Percentiles rank a stretch among this genome's conserved stretches.
These are phyloP conservation scores for Chamaecrista fasciculata DNA, from an alignment of 306 rosid species.

Conservation along the genomic window DNA sequence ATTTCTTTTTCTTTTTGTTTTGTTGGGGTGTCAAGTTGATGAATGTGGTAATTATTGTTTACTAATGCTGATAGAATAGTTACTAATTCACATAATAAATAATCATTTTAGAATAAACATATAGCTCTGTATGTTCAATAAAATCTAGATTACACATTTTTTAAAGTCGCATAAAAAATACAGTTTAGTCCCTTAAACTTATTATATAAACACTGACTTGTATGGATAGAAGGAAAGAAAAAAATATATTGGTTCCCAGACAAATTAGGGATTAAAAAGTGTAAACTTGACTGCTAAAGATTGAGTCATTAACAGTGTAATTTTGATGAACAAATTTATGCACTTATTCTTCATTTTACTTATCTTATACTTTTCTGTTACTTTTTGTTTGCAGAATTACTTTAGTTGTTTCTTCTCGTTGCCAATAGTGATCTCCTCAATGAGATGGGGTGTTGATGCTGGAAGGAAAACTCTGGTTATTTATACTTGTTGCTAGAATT, in stretches of 20 bases:
- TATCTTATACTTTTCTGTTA: background rate
- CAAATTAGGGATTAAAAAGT: no score
- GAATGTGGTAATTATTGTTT: background rate
- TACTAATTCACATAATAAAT: background rate
- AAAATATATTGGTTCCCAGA: no score
- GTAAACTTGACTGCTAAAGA: no score
- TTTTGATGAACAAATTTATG: no score
- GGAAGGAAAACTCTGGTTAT: slow-evolving; percentile 97
- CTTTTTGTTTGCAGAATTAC: slow-evolving; percentile 66
- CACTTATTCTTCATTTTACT: no score
- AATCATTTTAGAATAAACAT: background rate
- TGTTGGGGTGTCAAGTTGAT: background rate
- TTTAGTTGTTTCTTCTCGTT: slow-evolving; percentile 88
- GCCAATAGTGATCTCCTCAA: slow-evolving; percentile 89
- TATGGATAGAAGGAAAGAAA: no score
- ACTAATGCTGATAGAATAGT: background rate
- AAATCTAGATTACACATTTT: no score
- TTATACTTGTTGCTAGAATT: slow-evolving; percentile 33
- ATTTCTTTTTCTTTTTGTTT: background rate
- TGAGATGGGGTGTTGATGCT: slow-evolving; percentile 94
- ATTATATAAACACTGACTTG: no score
- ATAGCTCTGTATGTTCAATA: no score
- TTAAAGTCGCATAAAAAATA: no score
- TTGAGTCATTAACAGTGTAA: no score
- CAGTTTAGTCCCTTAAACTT: no score